Evolutionary conservation across 2,329 filamentous ascomycete genomes (phyloP).

Genomic region (Colletotrichum abscissum): DNA sequence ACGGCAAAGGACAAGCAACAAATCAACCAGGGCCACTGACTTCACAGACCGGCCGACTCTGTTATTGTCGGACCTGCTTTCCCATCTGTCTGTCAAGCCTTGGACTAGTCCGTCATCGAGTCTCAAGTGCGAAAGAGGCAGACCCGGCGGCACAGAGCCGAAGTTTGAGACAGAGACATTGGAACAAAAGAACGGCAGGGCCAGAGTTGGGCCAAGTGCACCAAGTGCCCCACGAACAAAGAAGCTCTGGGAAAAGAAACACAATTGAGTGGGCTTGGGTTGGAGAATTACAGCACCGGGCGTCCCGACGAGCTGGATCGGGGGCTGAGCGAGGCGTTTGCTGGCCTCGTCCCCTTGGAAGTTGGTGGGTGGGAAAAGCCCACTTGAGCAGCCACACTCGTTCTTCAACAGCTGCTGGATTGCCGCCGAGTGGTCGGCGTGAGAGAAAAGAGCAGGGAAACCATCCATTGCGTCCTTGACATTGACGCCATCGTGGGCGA

Average conservation of each 20-base stretch:
- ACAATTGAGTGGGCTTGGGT: neutral
- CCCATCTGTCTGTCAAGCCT: neutral
- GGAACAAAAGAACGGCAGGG: constrained; percentile 25
- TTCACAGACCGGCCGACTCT: neutral
- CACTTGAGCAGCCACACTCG: neutral
- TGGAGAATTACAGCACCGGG: constrained; percentile 12
- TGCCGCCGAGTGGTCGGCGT: neutral
- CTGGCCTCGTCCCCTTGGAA: neutral
- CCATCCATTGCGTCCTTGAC: constrained; percentile 1
- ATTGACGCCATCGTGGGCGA: neutral
- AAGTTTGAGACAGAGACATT: constrained; percentile 24
- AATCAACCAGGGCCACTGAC: neutral
- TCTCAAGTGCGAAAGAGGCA: neutral
- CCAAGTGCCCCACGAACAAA: constrained; percentile 22
- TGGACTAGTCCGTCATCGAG: neutral
- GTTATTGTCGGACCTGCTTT: neutral
- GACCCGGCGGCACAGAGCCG: constrained; percentile 12
- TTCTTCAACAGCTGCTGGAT: neutral
- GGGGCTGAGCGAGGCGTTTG: constrained; percentile 32
- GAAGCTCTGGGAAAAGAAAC: neutral
- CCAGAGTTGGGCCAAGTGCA: neutral
- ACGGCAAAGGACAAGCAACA: neutral
- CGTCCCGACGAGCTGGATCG: constrained; percentile 32
- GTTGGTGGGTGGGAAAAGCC: neutral
- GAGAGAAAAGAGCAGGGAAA: neutral